phyloP scores from a whole-genome alignment of 768 basidiomycete species.

The Boletus tomentosulus region DNA sequence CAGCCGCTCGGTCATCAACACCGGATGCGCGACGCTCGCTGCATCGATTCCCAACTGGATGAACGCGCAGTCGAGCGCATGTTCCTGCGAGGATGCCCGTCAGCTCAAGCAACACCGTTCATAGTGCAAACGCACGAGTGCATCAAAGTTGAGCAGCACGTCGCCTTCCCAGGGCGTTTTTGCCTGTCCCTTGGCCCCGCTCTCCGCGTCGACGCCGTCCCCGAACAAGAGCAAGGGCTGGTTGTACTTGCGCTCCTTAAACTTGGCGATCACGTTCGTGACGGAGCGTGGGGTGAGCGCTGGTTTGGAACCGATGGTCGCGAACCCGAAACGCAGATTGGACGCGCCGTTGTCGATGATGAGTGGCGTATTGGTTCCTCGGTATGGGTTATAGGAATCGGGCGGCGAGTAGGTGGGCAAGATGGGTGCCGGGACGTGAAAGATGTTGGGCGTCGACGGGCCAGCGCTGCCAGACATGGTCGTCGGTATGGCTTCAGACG shows the following conservation, averaged over 20 bases:
- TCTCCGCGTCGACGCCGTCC: slow-evolving; percentile 81
- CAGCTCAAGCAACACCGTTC: not conserved
- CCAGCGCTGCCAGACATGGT: slow-evolving; percentile 12
- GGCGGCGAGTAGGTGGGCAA: slow-evolving; percentile 34
- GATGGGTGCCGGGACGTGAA: slow-evolving; percentile 19
- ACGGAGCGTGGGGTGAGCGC: slow-evolving; percentile 47
- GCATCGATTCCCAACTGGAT: slow-evolving; percentile 81
- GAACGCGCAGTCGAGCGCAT: slow-evolving; percentile 90
- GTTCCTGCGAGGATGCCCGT: slow-evolving; percentile 60
- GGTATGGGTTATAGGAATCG: slow-evolving; percentile 50
- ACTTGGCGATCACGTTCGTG: slow-evolving; percentile 76
- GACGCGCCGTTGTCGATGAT: slow-evolving; percentile 91
- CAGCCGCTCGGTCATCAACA: slow-evolving; percentile 91
- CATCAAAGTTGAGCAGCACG: slow-evolving; percentile 86
- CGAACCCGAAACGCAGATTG: slow-evolving; percentile 79
- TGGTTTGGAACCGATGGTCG: slow-evolving; percentile 29
- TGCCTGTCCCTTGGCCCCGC: slow-evolving; percentile 72
- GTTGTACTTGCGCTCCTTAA: slow-evolving; percentile 85
- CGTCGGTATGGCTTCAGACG: not conserved
- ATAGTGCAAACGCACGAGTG: slow-evolving; percentile 61
- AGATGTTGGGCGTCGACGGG: slow-evolving; percentile 12
- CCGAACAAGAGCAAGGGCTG: slow-evolving; percentile 85
- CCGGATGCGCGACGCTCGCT: slow-evolving; percentile 73
- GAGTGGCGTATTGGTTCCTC: slow-evolving; percentile 54
- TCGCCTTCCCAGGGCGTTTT: slow-evolving; percentile 93